Evolutionary conservation across 1,284 basidiomycete genomes (phyloP).

Genomic region (Gymnopus androsaceus): DNA sequence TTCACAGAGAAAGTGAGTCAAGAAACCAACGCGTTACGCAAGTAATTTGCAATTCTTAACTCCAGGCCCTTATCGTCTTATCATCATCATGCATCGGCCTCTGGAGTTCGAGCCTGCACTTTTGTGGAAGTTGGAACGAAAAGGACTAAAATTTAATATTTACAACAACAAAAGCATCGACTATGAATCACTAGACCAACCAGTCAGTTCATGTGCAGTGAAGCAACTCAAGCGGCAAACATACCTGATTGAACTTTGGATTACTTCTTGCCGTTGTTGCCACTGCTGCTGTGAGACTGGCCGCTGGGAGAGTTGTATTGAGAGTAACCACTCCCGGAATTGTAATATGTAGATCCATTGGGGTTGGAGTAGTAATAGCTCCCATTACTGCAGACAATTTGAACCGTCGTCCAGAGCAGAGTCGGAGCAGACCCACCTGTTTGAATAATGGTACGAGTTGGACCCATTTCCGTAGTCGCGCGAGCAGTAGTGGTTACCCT

Average conservation of each 20-base stretch:
- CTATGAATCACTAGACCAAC: no score
- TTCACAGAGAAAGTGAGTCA: no score
- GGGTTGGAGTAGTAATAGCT: constrained; percentile 65
- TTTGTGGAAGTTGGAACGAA: no score
- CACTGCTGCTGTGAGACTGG: constrained; percentile 17
- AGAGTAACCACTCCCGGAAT: constrained; percentile 47
- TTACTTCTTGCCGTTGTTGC: constrained; percentile 16
- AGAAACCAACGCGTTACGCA: no score
- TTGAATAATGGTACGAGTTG: constrained; percentile 61
- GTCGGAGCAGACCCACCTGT: constrained; percentile 35
- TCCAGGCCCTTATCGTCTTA: no score
- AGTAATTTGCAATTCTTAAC: no score
- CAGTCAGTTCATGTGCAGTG: no score
- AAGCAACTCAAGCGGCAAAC: no score
- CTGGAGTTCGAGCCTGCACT: no score
- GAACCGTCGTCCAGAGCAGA: background rate
- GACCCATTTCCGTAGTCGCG: constrained; percentile 43
- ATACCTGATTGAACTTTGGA: background rate
- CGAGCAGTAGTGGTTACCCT: constrained; percentile 62
- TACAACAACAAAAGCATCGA: no score
- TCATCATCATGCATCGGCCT: no score
- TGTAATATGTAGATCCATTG: constrained; percentile 61
- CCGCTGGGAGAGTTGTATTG: constrained; percentile 56
- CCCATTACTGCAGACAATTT: constrained; percentile 41
- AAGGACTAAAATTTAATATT: no score